phyloP scores from a whole-genome alignment of 2,329 filamentous ascomycete genomes.

The Fusarium devonianum region DNA sequence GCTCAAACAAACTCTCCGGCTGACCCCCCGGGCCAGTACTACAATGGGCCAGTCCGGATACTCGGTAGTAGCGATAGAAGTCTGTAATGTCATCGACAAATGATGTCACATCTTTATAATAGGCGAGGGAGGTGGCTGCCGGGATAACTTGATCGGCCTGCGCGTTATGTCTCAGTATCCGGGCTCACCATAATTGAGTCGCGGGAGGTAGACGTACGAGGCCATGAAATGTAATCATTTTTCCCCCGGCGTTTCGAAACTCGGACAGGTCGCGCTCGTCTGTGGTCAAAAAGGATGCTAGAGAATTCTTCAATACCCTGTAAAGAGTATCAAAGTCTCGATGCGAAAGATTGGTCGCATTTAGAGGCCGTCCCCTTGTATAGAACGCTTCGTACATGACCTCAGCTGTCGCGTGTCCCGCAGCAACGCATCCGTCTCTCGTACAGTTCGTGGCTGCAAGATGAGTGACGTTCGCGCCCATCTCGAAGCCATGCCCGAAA shows the following conservation, averaged over 20 bases:
- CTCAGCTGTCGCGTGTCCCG: background rate
- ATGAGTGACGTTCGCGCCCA: background rate
- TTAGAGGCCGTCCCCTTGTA: background rate
- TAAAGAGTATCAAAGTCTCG: slow-evolving; percentile 3
- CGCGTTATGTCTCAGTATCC: background rate
- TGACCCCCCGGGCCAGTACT: slow-evolving; percentile 30
- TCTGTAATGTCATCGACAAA: slow-evolving; percentile 30
- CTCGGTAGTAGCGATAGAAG: slow-evolving; percentile 46
- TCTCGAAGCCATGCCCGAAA: slow-evolving; percentile 11
- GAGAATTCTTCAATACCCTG: background rate
- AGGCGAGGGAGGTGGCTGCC: slow-evolving; percentile 30
- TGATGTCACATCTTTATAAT: slow-evolving; percentile 38
- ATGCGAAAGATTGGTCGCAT: slow-evolving; percentile 8
- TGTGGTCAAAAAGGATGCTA: slow-evolving; percentile 6
- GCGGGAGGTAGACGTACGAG: slow-evolving; percentile 2
- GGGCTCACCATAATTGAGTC: too few relatives aligned
- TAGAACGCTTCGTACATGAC: background rate
- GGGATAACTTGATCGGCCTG: slow-evolving; percentile 35
- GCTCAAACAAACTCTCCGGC: slow-evolving; percentile 37
- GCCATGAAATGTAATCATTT: slow-evolving; percentile 25
- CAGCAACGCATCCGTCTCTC: background rate
- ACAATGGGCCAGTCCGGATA: slow-evolving; percentile 47
- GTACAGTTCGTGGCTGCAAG: background rate
- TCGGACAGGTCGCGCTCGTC: slow-evolving; percentile 12
- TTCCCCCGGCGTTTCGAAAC: slow-evolving; percentile 23